Evolutionary conservation across 2,329 filamentous ascomycete genomes (phyloP).

Genomic region (Aureobasidium uvarum): DNA sequence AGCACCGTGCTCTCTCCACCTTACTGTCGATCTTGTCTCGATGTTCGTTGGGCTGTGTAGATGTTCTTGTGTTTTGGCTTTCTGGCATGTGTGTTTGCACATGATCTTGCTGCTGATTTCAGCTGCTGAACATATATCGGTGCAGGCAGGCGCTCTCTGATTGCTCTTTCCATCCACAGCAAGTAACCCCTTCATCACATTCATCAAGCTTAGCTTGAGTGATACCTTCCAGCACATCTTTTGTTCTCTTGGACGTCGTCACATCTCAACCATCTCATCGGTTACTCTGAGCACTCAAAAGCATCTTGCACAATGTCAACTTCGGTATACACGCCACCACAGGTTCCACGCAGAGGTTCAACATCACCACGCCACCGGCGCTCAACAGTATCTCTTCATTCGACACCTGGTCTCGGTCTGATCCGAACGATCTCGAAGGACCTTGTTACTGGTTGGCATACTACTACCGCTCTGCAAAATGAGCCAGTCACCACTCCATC

Average conservation of each 20-base stretch:
- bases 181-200: background rate
- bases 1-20: background rate
- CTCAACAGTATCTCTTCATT: constrained; percentile 3
- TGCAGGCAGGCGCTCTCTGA: background rate
- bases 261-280: background rate
- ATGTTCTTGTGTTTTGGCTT: background rate
- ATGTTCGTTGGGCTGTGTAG: background rate
- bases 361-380: constrained; percentile 1
- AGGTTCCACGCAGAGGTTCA: background rate
- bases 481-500: background rate
- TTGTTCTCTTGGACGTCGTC: background rate
- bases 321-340: background rate
- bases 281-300: background rate
- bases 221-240: background rate
- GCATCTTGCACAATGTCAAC: background rate
- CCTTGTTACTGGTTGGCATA: background rate
- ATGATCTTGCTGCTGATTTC: background rate
- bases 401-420: constrained; percentile 10
- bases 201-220: background rate
- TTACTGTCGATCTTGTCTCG: background rate
- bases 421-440: background rate
- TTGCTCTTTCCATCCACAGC: background rate
- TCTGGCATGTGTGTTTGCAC: constrained; percentile 5
- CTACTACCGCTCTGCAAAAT: background rate
- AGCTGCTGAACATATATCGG: background rate